Conservation (phyloP, 257 asterid species). For the Solanum ahanhuiri region DNA sequence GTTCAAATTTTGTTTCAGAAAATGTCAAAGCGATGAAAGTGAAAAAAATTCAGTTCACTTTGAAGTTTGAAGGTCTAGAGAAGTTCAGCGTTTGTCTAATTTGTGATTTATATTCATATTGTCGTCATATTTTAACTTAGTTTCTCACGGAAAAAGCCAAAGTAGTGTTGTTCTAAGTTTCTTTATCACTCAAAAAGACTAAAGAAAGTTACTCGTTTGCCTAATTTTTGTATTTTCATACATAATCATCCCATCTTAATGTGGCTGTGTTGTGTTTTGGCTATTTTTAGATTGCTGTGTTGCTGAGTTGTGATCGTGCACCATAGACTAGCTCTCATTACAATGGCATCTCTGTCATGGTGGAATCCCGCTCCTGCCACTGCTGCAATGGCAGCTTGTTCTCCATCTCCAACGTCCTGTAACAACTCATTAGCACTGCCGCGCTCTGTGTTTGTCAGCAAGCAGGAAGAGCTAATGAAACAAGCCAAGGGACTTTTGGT, state of each 20-base stretch:
- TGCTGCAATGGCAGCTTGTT: neutral
- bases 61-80: neutral
- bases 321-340: neutral
- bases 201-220: neutral
- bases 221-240: neutral
- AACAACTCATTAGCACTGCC: neutral
- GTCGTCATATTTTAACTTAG: neutral
- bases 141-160: neutral
- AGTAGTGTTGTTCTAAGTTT: neutral
- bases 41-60: neutral
- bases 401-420: neutral
- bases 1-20: neutral
- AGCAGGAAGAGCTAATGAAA: neutral
- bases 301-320: neutral
- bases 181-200: neutral
- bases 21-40: neutral
- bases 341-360: conserved; percentile 7
- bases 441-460: neutral
- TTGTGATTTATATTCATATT: neutral
- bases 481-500: neutral
- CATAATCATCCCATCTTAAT: neutral
- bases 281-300: neutral
- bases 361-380: neutral
- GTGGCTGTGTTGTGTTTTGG: neutral
- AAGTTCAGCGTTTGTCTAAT: neutral